Evolutionary conservation across 768 basidiomycete species (phyloP).

Genomic region (Scleroderma bovista): DNA sequence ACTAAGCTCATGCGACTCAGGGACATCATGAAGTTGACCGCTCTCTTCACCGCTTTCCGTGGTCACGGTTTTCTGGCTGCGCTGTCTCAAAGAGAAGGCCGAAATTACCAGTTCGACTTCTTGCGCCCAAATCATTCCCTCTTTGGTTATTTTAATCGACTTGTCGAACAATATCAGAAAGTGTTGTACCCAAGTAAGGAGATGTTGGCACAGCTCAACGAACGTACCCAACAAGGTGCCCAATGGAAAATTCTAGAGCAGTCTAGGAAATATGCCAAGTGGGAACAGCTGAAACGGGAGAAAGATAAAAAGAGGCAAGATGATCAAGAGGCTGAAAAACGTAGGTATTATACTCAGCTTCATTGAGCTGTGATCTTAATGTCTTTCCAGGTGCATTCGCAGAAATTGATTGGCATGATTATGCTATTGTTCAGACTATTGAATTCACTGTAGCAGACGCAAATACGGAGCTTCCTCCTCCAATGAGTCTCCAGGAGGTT

Average conservation of each 20-base stretch:
- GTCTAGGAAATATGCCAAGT: conserved; percentile 75
- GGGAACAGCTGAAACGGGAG: conserved; percentile 81
- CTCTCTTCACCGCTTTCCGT: conserved; percentile 89
- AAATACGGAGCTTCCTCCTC: conserved; percentile 87
- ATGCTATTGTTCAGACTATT: conserved; percentile 95
- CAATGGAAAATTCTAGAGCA: conserved; percentile 77
- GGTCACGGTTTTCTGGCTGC: conserved; percentile 82
- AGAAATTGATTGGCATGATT: conserved; percentile 99
- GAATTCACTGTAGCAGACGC: conserved; percentile 95
- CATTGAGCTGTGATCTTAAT: conserved; percentile 4
- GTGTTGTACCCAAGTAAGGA: conserved; percentile 81
- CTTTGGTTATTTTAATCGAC: conserved; percentile 93
- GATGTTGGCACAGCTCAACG: conserved; percentile 65
- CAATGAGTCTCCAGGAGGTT: conserved; percentile 92
- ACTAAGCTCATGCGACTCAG: conserved; percentile 34
- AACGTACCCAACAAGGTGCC: conserved; percentile 55
- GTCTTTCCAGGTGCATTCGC: conserved; percentile 74
- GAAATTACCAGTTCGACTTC: conserved; percentile 98
- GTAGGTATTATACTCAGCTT: conserved; percentile 39
- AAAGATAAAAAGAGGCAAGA: conserved; percentile 83
- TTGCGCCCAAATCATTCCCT: conserved; percentile 93
- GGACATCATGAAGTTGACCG: conserved; percentile 94
- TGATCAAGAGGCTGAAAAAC: conserved; percentile 87
- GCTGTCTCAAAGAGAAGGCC: conserved; percentile 83
- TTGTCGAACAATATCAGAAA: conserved; percentile 94